Percentiles rank a stretch among this genome's conserved stretches.
phyloP scores from a whole-genome alignment of 2,329 filamentous ascomycete species.

The Pestalotiopsis sp. region DNA sequence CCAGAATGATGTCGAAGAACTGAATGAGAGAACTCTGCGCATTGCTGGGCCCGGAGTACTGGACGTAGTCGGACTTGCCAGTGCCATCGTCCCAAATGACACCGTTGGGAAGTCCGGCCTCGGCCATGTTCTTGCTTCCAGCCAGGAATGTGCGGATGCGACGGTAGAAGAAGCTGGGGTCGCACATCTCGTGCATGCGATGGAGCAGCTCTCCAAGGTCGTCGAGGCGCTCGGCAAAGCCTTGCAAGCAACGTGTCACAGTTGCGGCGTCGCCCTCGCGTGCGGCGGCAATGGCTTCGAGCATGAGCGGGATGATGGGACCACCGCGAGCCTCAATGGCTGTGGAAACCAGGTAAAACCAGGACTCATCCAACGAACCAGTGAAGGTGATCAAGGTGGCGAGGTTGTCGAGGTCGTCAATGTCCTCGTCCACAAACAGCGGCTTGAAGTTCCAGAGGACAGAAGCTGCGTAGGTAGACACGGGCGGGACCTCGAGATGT shows the following conservation, averaged over 20 bases:
- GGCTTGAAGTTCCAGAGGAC: constrained; percentile 98
- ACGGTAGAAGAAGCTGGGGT: constrained; percentile 93
- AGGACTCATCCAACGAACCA: constrained; percentile 93
- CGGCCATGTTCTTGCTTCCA: constrained; percentile 96
- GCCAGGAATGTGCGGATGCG: constrained; percentile 95
- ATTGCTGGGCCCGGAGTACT: constrained; percentile 93
- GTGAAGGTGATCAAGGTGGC: constrained; percentile 90
- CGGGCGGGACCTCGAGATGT: constrained; percentile 83
- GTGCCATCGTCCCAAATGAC: constrained; percentile 85
- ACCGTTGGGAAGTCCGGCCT: constrained; percentile 86
- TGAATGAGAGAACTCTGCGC: constrained; percentile 96
- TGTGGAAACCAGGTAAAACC: constrained; percentile 96
- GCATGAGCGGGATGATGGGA: constrained; percentile 85
- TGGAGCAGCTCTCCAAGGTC: constrained; percentile 79
- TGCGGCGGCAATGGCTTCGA: constrained; percentile 82
- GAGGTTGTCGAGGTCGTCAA: constrained; percentile 85
- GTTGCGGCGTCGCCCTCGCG: constrained; percentile 69
- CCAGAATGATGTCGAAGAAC: constrained; percentile 92
- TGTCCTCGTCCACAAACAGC: constrained; percentile 79
- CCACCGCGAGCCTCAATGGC: constrained; percentile 93
- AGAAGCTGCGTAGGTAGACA: constrained; percentile 90
- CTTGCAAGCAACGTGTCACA: constrained; percentile 76
- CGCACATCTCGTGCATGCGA: constrained; percentile 94
- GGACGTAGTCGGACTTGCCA: constrained; percentile 69
- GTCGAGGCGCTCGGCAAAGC: constrained; percentile 85